Evolutionary conservation across 805 yeast genomes (phyloP).

Genomic region (Metschnikowia reukaufii): DNA sequence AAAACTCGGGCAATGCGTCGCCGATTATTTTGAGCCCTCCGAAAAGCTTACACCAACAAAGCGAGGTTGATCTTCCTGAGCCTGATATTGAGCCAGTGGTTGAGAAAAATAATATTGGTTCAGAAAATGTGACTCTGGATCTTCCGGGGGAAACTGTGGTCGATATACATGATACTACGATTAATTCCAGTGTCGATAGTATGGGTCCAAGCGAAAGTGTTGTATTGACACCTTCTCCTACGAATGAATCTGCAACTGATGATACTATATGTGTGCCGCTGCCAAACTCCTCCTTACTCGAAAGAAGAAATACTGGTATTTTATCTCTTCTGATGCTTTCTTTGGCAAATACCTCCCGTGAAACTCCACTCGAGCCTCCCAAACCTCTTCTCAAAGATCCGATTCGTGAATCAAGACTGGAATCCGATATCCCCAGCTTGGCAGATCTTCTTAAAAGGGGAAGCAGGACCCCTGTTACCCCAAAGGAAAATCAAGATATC

Average conservation of each 20-base stretch:
- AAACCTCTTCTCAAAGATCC: constrained; percentile 5
- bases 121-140: too few species aligned
- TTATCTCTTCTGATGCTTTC: background rate
- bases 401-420: constrained; percentile 5
- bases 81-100: background rate
- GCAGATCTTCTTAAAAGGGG: background rate
- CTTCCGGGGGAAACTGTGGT: too few species aligned
- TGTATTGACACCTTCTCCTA: background rate
- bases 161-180: too few species aligned
- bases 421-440: constrained; percentile 3
- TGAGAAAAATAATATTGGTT: background rate
- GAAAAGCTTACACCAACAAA: background rate
- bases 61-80: background rate
- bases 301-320: constrained; percentile 1
- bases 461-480: background rate
- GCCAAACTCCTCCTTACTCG: background rate
- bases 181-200: background rate
- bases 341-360: background rate
- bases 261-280: background rate
- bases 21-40: background rate
- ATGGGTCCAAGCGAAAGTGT: background rate
- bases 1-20: background rate
- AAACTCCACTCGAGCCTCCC: constrained; percentile 2
- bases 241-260: background rate
- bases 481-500: background rate